Base-by-base conservation (phyloP, 2,329 filamentous ascomycete species). In the Saccharata proteae region DNA sequence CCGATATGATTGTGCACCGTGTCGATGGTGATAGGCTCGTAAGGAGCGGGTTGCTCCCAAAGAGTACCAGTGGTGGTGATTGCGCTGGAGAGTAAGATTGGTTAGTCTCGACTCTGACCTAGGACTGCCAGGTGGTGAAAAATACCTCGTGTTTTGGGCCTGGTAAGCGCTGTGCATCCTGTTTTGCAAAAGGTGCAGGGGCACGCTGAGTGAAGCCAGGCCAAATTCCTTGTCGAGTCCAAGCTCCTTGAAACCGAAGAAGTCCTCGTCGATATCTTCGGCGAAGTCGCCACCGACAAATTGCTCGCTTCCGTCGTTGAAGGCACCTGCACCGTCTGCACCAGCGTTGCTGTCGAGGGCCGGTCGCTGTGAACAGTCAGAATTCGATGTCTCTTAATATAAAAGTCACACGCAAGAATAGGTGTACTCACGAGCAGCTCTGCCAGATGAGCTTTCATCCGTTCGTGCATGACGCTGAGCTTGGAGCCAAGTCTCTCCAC, bases 281-380 rank as follows among this genome's bases (percentile, higher is more conserved):
- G 90, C 90, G 53, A 98, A 98, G 55, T 98, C 90, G 39, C 90
- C 90, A 26, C 82, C 84, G 28, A 94, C 77, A 45, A 96, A 98
- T 51, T 96, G 90, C 41, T 98, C 90, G 55, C 85, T 93, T 41
- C 86, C 88, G 46, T 98, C 90, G 40, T 92, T 84, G 66, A 98
- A 98, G 5, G 85, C 82, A 35, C 80, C 81, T 4, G 79, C 85
- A 20, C 86, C 90, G 49, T 96, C 90, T 18, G 74, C 71, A 20
- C 80, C 80, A 26, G 71, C 75, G 46, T 93, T 59, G 31, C 53
- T 82, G 29, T 75, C 71, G 31, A 98, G 69, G 16, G 88, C 90
- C 28, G 90, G 90, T 15, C 90, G 83, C 54, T 59, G 29, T 11
- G 14, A 17, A 15, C 18, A 4, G 38, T 56, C 43, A 56, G 49